Evolutionary conservation across 805 yeast species (phyloP), one percentile per base, ranked within the genome.

Genomic region (Yamadazyma olivae): DNA sequence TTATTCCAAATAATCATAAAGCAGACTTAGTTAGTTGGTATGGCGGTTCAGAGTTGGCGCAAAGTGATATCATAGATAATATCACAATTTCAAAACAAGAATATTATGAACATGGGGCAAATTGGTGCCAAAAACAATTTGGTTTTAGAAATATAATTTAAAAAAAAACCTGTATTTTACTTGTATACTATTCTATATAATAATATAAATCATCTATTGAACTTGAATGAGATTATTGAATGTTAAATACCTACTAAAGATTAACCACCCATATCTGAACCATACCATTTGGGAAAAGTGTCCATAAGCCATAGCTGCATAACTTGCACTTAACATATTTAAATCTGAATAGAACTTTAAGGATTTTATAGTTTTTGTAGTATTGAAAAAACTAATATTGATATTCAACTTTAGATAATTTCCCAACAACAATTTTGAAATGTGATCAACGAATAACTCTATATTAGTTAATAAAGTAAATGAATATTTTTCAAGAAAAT

Each of bases 261-360:
- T 40, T 53, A 93, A 67, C 96, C 97, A 93, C 1, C 88, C 81
- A 65, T 84, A 85, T 46, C 99, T 71, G 57, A 83, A 93, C 97
- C 97, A 91, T 6, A 83, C 90, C 85, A 93, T 85, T 57, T 93
- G 99, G 2, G 95, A 79, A 43, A 70, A 70, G 60, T 93, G 98
- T 3, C 84, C 95, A 45, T 71, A 70, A 3, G 81, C 63, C 96
- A 91, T 88, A 3, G 95, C 84, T 0, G 83, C 72, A 36, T 80
- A 67, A 27, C 71, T 59, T 38, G 59, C 64, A 38, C 64, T 58
- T 36, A 59, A 54, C 65, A 62, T 64, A 39, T 63, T 64, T 39
- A 64, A 51, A 40, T 61, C 69, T 14, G 64, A 56, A 45, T 61
- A 71, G 15, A 72, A 54, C 40, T 57, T 59, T 18, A 72, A 44